Evolutionary conservation across 176 grass and related monocot species (phyloP).

Genomic region (Triticum monococcum): DNA sequence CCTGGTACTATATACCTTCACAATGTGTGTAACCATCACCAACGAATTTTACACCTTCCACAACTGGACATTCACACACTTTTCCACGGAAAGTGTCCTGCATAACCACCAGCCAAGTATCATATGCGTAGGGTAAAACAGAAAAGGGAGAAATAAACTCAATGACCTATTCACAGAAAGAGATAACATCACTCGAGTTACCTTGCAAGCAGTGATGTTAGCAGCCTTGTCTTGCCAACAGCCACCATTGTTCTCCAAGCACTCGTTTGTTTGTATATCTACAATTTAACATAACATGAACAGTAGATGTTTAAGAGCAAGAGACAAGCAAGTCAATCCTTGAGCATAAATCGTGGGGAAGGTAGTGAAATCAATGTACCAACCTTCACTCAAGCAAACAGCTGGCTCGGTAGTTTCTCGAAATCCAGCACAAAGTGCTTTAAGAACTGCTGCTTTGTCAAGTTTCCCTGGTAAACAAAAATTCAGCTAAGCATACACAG

Average conservation of each 20-base stretch:
- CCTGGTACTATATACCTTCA: constrained; percentile 61
- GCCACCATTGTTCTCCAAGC: constrained; percentile 92
- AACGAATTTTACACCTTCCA: constrained; percentile 81
- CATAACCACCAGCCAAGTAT: constrained; percentile 23
- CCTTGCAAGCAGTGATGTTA: constrained; percentile 98
- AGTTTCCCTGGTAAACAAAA: constrained; percentile 57
- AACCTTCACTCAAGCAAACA: constrained; percentile 85
- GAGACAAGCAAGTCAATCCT: constrained; percentile 7
- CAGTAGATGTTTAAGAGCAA: not conserved
- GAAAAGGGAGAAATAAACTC: not conserved
- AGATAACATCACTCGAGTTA: constrained; percentile 37
- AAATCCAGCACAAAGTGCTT: constrained; percentile 80
- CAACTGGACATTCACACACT: constrained; percentile 80
- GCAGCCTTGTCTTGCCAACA: constrained; percentile 88
- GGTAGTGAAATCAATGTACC: not conserved
- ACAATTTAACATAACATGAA: constrained; percentile 7
- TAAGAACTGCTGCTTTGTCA: constrained; percentile 69
- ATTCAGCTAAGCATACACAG: not conserved
- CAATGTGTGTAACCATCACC: constrained; percentile 96
- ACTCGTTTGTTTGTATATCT: constrained; percentile 99
- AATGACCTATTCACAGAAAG: not conserved
- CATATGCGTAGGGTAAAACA: constrained; percentile 13
- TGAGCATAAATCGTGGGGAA: not conserved
- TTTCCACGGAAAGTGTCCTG: constrained; percentile 94
- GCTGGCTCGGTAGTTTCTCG: constrained; percentile 69